Conservation (phyloP, 306 rosid genomes). For the Prunus salicina region DNA sequence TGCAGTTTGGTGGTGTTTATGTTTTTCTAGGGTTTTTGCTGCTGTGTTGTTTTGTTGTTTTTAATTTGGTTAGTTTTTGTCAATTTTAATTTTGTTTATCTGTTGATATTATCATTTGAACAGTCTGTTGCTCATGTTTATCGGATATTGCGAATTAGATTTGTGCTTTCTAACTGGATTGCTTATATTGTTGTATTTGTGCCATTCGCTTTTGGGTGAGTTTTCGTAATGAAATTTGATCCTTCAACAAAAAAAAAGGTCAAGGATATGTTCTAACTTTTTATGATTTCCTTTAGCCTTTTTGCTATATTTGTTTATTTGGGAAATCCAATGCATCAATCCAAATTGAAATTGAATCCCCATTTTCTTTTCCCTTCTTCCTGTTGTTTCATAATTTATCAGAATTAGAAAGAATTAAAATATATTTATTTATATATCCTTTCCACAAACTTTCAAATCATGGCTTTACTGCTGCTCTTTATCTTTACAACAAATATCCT, state of each 20-base stretch:
- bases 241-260: neutral
- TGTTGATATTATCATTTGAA: no score
- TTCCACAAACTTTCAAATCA: conserved; percentile 13
- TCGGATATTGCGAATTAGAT: no score
- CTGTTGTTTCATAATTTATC: conserved; percentile 5
- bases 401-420: conserved; percentile 11
- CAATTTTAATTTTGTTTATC: no score
- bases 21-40: no score
- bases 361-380: neutral
- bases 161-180: no score
- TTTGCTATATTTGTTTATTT: neutral
- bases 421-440: neutral
- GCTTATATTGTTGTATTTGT: no score
- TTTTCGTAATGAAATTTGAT: no score
- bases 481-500: conserved; percentile 19
- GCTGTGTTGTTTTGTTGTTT: no score
- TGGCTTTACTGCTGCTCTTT: conserved; percentile 25
- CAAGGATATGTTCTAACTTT: neutral
- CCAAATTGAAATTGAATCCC: neutral
- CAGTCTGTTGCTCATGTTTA: no score
- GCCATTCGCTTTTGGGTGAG: no score
- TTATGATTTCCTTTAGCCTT: neutral
- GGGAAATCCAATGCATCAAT: conserved; percentile 1
- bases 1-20: no score
- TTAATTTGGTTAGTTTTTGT: no score